phyloP scores from a whole-genome alignment of 2,329 filamentous ascomycete genomes.

The Podosphaera xanthii region DNA sequence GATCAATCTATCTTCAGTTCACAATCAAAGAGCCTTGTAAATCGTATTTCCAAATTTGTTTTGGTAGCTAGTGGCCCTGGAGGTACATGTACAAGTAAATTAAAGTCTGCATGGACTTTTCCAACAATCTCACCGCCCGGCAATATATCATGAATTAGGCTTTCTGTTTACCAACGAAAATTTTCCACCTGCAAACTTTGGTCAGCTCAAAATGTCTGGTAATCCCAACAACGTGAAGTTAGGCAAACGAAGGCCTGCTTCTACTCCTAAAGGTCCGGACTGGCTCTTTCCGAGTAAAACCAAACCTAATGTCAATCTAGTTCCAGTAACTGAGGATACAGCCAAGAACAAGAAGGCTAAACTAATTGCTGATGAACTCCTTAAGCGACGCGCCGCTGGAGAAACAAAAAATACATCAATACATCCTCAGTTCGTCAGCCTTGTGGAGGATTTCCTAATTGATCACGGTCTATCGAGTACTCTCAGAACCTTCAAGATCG shows the following conservation, averaged over 20 bases:
- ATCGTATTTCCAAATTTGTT: too few species aligned
- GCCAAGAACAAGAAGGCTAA: constrained; percentile 13
- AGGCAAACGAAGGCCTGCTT: constrained; percentile 12
- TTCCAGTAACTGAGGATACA: constrained; percentile 5
- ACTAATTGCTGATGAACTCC: constrained; percentile 12
- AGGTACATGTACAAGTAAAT: too few species aligned
- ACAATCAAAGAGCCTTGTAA: too few species aligned
- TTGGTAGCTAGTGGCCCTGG: too few species aligned
- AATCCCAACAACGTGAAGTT: constrained; percentile 16
- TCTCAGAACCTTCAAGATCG: constrained; percentile 37
- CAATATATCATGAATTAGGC: background rate
- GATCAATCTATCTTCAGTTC: too few species aligned
- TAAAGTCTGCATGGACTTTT: too few species aligned
- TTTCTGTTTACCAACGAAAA: background rate
- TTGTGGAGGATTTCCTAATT: constrained; percentile 43
- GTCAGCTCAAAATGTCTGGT: constrained; percentile 8
- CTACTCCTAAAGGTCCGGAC: constrained; percentile 8
- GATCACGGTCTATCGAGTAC: constrained; percentile 41
- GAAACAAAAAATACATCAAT: constrained; percentile 18
- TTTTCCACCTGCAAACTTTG: background rate
- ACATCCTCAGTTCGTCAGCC: constrained; percentile 38
- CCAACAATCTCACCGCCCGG: background rate
- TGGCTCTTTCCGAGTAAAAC: constrained; percentile 15
- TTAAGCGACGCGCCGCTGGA: constrained; percentile 10
- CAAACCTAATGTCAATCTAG: constrained; percentile 5